Percentiles rank a stretch among this genome's conserved stretches.
Evolutionary conservation across 352 stramenopile genomes (phyloP).

Genomic region (Nothophytophthora sp.): DNA sequence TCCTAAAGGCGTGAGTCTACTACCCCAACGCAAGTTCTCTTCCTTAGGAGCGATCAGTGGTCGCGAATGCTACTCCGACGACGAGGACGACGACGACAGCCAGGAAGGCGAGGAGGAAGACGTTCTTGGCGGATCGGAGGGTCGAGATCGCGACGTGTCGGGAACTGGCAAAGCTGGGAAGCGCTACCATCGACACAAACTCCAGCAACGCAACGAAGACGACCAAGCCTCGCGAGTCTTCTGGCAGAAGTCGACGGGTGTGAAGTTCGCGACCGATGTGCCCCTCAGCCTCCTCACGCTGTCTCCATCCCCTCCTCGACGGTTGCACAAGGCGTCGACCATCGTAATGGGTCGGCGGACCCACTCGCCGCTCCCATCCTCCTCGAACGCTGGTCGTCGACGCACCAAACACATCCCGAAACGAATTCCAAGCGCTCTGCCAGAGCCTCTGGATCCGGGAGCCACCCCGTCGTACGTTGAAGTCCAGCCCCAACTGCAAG

Average conservation of each 20-base stretch:
- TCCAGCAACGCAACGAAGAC: slow-evolving; percentile 10
- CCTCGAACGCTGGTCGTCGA: slow-evolving; percentile 7
- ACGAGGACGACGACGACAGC: slow-evolving; percentile 21
- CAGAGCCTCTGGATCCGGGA: too few relatives aligned
- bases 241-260: slow-evolving; percentile 48
- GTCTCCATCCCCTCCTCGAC: slow-evolving; percentile 9
- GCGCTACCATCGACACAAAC: slow-evolving; percentile 27
- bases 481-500: too few relatives aligned
- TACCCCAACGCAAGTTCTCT: slow-evolving; percentile 43
- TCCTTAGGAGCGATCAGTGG: slow-evolving; percentile 21
- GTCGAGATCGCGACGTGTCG: slow-evolving; percentile 3
- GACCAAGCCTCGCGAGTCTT: slow-evolving; percentile 27
- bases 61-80: slow-evolving; percentile 3
- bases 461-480: too few relatives aligned
- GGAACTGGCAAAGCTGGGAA: slow-evolving; percentile 6
- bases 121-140: not conserved
- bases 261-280: slow-evolving; percentile 42
- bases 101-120: slow-evolving; percentile 19
- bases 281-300: slow-evolving; percentile 11
- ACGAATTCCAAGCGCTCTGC: too few relatives aligned
- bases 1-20: too few relatives aligned
- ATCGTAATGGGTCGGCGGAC: slow-evolving; percentile 19
- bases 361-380: not conserved
- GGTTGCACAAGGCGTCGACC: slow-evolving; percentile 4
- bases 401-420: not conserved